Evolutionary conservation across 768 basidiomycete species (phyloP), one percentile per base, ranked within the genome.

Genomic region (Tephrocybe sp.): DNA sequence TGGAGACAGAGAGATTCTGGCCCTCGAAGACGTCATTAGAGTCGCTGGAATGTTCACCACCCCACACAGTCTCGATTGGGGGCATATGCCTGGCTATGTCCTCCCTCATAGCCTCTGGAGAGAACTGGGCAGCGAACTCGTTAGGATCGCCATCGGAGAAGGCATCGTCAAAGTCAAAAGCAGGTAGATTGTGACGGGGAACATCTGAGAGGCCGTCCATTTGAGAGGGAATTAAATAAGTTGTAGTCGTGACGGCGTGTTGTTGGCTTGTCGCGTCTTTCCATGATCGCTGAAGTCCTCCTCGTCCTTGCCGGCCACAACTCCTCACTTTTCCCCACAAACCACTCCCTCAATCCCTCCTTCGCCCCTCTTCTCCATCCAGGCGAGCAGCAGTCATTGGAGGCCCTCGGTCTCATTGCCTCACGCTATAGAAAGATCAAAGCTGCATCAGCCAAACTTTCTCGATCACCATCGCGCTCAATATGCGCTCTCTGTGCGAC

Each of bases 261-360:
- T 30, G 9, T 14, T 40, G 39, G 17, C 55, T 53, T 22, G 45
- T 39, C 55, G 39, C 52, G 39, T 54, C 31, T 54, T 48, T 20
- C 20, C 50, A 51, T 95, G 93, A 89, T 95, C 56, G 86, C 92
- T 59, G 94, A 96, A 69, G 73, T 95, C 49, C 78, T 96, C 39
- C 81, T 94, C 51, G 76, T 94, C 47, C 84, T 97, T 42, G 84
- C 89, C 2, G 94, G 93, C 33, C 92, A 97, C 70, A 75, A 82
- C 4, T 95, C 94, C 0, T 89, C 91, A 1, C 74, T 97, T 45
- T 93, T 97, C 68, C 76, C 82, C 14, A 60, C 68, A 20, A 83
- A 80, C 49, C 72, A 82, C 52, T 70, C 69, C 30, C 62, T 89
- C 36, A 78, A 84, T 61, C 80, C 87, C 4, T 77, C 83, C 0